Evolutionary conservation across 2,329 filamentous ascomycete genomes (phyloP).

Genomic region (Plenodomus biglobosus): DNA sequence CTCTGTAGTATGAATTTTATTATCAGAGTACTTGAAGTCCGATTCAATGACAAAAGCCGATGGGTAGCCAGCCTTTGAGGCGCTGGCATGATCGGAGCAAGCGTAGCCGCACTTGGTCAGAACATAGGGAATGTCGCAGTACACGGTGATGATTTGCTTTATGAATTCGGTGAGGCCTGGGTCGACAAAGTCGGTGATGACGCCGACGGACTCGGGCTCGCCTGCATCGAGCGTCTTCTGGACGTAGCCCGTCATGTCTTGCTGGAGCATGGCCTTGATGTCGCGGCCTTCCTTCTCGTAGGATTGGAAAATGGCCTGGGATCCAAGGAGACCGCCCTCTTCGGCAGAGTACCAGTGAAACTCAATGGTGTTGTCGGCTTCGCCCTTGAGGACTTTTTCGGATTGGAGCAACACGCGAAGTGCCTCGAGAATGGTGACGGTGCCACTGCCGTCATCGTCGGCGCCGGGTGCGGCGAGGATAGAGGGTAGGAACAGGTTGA

Average conservation of each 20-base stretch:
- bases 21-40: constrained; percentile 64
- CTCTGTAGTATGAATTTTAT: constrained; percentile 70
- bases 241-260: constrained; percentile 88
- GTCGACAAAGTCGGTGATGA: constrained; percentile 92
- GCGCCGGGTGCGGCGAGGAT: constrained; percentile 84
- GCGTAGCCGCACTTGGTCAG: constrained; percentile 89
- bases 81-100: constrained; percentile 73
- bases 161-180: constrained; percentile 81
- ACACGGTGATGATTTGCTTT: constrained; percentile 82
- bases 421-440: constrained; percentile 91
- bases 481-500: constrained; percentile 87
- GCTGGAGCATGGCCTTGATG: constrained; percentile 95
- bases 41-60: constrained; percentile 77
- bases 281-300: constrained; percentile 74
- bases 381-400: constrained; percentile 68
- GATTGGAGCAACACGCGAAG: constrained; percentile 77
- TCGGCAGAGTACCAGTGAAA: constrained; percentile 97
- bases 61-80: constrained; percentile 72
- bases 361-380: constrained; percentile 82
- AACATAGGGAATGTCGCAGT: constrained; percentile 85
- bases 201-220: constrained; percentile 80
- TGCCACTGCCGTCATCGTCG: constrained; percentile 93
- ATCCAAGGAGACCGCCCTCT: constrained; percentile 83
- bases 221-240: constrained; percentile 81
- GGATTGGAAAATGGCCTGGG: constrained; percentile 81